Evolutionary conservation across 1,284 basidiomycete genomes (phyloP).

Genomic region (Trametes sp.): DNA sequence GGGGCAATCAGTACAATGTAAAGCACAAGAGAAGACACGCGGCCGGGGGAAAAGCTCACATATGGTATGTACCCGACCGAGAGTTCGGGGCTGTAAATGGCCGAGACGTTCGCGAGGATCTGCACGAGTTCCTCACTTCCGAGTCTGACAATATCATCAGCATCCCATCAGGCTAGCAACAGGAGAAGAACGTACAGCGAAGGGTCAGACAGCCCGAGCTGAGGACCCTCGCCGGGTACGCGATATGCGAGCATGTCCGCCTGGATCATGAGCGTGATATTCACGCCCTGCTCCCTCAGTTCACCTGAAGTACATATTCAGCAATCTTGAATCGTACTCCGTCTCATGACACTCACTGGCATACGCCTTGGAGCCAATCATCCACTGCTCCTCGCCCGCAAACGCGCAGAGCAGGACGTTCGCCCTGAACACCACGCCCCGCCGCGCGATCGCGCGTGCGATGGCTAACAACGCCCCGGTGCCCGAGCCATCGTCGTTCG

Average conservation of each 20-base stretch:
- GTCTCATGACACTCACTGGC: slow-evolving; percentile 48
- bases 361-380: slow-evolving; percentile 72
- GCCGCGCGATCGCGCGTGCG: slow-evolving; percentile 70
- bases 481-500: slow-evolving; percentile 88
- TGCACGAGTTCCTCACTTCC: slow-evolving; percentile 79
- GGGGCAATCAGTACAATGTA: background rate
- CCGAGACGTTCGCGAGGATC: slow-evolving; percentile 76
- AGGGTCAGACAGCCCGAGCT: slow-evolving; percentile 74
- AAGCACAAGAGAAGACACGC: too few relatives aligned
- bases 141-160: slow-evolving; percentile 55
- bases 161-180: too few relatives aligned
- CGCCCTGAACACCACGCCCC: slow-evolving; percentile 66
- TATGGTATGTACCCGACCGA: slow-evolving; percentile 70
- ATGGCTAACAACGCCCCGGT: slow-evolving; percentile 77
- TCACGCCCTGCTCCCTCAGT: slow-evolving; percentile 61
- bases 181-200: slow-evolving; percentile 45
- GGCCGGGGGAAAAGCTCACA: slow-evolving; percentile 48
- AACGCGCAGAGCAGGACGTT: slow-evolving; percentile 77
- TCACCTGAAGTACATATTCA: slow-evolving; percentile 41
- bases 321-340: too few relatives aligned
- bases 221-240: slow-evolving; percentile 73
- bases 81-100: slow-evolving; percentile 83
- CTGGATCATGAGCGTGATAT: slow-evolving; percentile 84
- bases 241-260: slow-evolving; percentile 91
- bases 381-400: slow-evolving; percentile 77